Percentiles rank a stretch among this genome's conserved stretches.
phyloP scores from a whole-genome alignment of 2,329 filamentous ascomycete species.

The Botrytis galanthina region DNA sequence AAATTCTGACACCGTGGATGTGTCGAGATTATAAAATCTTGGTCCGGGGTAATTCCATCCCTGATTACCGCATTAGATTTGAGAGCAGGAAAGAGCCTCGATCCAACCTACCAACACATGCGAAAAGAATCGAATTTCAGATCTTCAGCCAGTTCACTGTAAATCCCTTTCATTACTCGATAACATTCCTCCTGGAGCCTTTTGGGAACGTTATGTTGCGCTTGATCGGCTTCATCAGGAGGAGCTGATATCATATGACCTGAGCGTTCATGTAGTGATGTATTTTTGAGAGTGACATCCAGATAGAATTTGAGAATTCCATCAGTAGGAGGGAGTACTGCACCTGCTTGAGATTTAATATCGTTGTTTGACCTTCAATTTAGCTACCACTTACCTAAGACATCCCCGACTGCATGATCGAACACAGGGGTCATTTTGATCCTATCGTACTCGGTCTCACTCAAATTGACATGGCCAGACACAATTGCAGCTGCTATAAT shows the following conservation, averaged over 20 bases:
- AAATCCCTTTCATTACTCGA: constrained; percentile 43
- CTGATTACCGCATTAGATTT: constrained; percentile 38
- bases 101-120: constrained; percentile 45
- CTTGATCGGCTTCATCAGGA: constrained; percentile 44
- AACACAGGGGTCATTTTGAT: constrained; percentile 54
- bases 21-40: constrained; percentile 60
- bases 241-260: constrained; percentile 54
- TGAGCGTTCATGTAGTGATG: constrained; percentile 45
- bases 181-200: constrained; percentile 46
- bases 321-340: constrained; percentile 46
- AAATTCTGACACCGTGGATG: constrained; percentile 54
- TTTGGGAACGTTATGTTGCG: constrained; percentile 42
- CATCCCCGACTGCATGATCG: constrained; percentile 44
- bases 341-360: constrained; percentile 22
- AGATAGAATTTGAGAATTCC: constrained; percentile 61
- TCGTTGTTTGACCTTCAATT: background rate
- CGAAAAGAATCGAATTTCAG: constrained; percentile 45
- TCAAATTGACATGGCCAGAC: constrained; percentile 48
- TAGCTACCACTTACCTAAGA: constrained; percentile 42
- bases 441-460: constrained; percentile 46
- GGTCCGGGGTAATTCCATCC: constrained; percentile 60
- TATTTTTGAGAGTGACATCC: constrained; percentile 57
- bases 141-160: constrained; percentile 43
- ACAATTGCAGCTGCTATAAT: constrained; percentile 57
- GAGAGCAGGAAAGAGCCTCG: background rate